Evolutionary conservation across 305 asterid genomes (phyloP).

Genomic region (Vinca major): DNA sequence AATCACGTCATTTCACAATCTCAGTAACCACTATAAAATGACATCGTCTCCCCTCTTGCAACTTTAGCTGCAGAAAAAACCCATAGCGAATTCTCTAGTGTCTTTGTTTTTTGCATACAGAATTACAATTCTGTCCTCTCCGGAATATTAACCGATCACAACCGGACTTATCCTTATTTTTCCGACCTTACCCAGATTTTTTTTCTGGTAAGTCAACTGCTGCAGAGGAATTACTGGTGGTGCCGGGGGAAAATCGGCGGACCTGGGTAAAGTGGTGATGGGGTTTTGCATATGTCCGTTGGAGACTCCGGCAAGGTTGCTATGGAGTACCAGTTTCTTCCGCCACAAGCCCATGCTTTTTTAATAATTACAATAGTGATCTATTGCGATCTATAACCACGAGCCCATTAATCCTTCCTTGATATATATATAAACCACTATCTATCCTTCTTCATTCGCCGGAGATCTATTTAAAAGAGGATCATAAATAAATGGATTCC

Average conservation of each 20-base stretch:
- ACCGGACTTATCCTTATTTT: not conserved
- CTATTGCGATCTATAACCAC: not conserved
- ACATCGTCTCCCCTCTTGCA: constrained; percentile 21
- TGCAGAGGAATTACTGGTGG: constrained; percentile 3
- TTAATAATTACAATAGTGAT: constrained; percentile 19
- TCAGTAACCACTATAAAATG: constrained; percentile 34
- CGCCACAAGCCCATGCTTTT: constrained; percentile 96
- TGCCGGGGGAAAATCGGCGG: constrained; percentile 20
- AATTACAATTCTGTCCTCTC: constrained; percentile 20
- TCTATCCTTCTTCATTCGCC: constrained; percentile 9
- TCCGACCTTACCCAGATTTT: not conserved
- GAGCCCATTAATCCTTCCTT: not conserved
- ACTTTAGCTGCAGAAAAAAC: constrained; percentile 49
- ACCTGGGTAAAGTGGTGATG: constrained; percentile 76
- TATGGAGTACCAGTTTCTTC: constrained; percentile 98
- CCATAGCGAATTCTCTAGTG: not conserved
- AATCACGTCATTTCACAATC: constrained; percentile 16
- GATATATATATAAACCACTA: not conserved
- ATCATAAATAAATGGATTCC: constrained; percentile 46
- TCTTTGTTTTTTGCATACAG: not conserved
- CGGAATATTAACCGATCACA: constrained; percentile 16
- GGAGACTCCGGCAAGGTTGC: constrained; percentile 86
- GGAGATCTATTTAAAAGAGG: constrained; percentile 25
- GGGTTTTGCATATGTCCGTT: constrained; percentile 88
- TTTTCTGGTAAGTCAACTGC: not conserved